Conservation (phyloP, 2,329 filamentous ascomycete species). For the Bipolaris oryzae region DNA sequence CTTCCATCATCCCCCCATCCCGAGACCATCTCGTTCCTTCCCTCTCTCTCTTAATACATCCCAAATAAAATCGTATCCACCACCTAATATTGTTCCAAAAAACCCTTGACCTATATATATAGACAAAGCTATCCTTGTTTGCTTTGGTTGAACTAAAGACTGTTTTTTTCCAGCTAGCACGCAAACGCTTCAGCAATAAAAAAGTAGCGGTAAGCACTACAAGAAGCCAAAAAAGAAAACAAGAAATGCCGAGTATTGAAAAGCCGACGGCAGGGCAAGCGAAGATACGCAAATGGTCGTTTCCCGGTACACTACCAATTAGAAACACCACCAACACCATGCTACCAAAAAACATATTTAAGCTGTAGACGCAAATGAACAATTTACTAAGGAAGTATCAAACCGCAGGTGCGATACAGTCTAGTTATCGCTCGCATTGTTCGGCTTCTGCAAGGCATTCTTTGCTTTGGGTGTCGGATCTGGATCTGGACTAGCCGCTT, state of each 20-base stretch:
- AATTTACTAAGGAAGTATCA: conserved; percentile 7
- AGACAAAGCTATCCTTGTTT: conserved; percentile 4
- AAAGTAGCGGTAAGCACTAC: not conserved
- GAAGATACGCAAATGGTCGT: conserved; percentile 13
- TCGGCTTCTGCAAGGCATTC: conserved; percentile 1
- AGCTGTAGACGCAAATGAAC: conserved; percentile 15
- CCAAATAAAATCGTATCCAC: not conserved
- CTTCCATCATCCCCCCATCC: not conserved
- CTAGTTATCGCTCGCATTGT: conserved; percentile 7
- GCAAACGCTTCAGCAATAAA: not conserved
- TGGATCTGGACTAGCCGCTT: conserved; percentile 44
- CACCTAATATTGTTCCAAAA: not conserved
- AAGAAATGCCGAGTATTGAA: not conserved
- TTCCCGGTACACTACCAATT: conserved; percentile 43
- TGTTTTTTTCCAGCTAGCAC: not conserved
- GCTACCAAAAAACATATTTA: conserved; percentile 27
- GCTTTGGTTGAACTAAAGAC: not conserved
- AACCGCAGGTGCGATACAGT: not conserved
- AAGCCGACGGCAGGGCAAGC: not conserved
- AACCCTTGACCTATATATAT: conserved; percentile 4
- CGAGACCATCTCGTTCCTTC: not conserved
- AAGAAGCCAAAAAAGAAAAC: not conserved
- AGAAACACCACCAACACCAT: conserved; percentile 48
- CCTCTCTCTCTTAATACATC: not conserved
- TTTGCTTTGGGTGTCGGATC: conserved; percentile 49